Conservation (phyloP, 2,329 filamentous ascomycete species). For the Fusarium torreyae region DNA sequence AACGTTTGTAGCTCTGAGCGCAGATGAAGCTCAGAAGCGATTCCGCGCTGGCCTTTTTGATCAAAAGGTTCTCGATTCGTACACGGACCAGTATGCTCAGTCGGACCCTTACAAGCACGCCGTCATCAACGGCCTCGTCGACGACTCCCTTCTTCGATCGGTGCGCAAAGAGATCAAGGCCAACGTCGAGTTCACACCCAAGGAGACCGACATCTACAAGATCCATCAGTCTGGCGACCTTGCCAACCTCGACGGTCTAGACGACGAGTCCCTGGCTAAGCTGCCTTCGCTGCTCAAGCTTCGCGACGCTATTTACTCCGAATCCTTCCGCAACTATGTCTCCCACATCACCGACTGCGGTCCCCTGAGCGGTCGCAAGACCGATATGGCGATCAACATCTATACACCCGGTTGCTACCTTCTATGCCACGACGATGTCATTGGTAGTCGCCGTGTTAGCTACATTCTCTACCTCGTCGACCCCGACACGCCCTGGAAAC, state of each 20-base stretch:
- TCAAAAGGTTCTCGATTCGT: conserved; percentile 68
- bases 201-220: conserved; percentile 99
- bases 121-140: conserved; percentile 86
- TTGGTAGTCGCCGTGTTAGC: conserved; percentile 94
- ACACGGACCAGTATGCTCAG: conserved; percentile 73
- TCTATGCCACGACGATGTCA: conserved; percentile 98
- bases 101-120: conserved; percentile 89
- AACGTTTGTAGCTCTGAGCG: conserved; percentile 59
- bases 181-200: conserved; percentile 95
- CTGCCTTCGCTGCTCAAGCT: conserved; percentile 91
- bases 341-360: conserved; percentile 89
- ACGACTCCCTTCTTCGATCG: conserved; percentile 84
- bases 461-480: conserved; percentile 98
- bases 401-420: conserved; percentile 97
- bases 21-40: conserved; percentile 67
- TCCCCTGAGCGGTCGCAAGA: conserved; percentile 91
- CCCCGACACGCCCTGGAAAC: conserved; percentile 90
- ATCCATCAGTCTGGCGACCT: conserved; percentile 99
- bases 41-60: conserved; percentile 79
- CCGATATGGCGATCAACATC: conserved; percentile 99
- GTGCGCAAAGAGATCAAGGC: conserved; percentile 91
- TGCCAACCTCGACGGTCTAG: conserved; percentile 94
- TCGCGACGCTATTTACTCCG: conserved; percentile 95
- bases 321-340: conserved; percentile 89
- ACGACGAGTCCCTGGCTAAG: conserved; percentile 86